Evolutionary conservation across 192 early-diverging fungal genomes (phyloP).

Genomic region (Obelidium mucronatum): DNA sequence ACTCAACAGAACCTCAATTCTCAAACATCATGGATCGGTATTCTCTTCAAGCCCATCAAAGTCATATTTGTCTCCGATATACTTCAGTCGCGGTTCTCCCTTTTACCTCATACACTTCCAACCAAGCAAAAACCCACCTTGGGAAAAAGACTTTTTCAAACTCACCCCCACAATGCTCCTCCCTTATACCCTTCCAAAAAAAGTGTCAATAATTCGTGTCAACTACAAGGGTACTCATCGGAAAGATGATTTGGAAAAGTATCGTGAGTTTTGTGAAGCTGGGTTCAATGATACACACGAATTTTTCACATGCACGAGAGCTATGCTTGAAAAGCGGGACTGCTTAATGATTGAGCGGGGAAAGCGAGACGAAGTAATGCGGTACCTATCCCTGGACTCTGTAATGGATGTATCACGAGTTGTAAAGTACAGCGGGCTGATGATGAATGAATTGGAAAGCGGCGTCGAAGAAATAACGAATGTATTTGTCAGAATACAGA

Average conservation of each 20-base stretch:
- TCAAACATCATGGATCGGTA: no score
- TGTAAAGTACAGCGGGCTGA: slow-evolving; percentile 36
- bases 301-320: neutral
- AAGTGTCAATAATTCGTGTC: no score
- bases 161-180: neutral
- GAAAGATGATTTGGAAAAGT: neutral
- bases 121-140: neutral
- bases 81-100: no score
- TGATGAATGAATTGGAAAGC: slow-evolving; percentile 27
- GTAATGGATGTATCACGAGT: slow-evolving; percentile 3
- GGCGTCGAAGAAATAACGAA: slow-evolving; percentile 14
- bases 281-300: no score
- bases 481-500: slow-evolving; percentile 4
- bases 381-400: neutral
- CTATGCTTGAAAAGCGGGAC: neutral
- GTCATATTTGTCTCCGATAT: no score
- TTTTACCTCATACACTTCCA: neutral
- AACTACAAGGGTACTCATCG: neutral
- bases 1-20: no score
- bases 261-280: no score
- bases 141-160: neutral
- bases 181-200: neutral
- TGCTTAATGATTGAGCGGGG: neutral
- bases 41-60: no score
- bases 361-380: neutral